Base-by-base conservation (phyloP, 306 rosid genomes). In the Comarum palustre region DNA sequence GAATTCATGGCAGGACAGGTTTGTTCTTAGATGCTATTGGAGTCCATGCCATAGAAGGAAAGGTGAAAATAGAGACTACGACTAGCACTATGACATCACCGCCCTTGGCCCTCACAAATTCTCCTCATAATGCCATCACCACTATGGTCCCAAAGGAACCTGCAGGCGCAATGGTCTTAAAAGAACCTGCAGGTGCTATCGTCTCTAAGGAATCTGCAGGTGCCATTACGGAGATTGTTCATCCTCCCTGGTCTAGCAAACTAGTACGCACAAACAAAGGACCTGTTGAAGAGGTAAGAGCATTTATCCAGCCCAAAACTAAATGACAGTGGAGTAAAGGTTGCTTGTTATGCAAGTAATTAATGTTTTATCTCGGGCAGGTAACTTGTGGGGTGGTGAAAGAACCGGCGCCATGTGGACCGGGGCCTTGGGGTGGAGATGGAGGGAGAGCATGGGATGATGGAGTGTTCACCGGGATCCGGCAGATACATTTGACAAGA, bases 401-500 rank as follows among this genome's bases (percentile, higher is more conserved):
- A 77, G 96, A 93, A 80, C 98, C 96, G 68, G 91, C 90, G 15
- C 94, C 92, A 61, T 84, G 90, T 73, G 97, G 97, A 69, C 94
- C 98, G 42, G 98, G 98, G 46, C 98, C 98, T 20, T 63, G 98
- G 98, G 98, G 98, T n/a, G 98, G 98, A 50, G 96, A 91, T 36
- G 97, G 91, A 71, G 98, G 98, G 12, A 89, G 85, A 77, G 77
- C 89, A 0, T 93, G 98, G 97, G 98, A 93, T 66, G 98, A 93
- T 78, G 97, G 98, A 45, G 98, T 93, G 9, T 93, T 84, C 79
- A 74, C 85, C 8, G 98, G 96, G 52, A 89, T 91, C 32, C 84
- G 81, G 82, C 98, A 89, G 83, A 91, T 93, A 72, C 90, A 89
- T 77, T 67, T 93, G 77, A 89, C 92, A 57, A 88, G 78, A 80